Evolutionary conservation across 805 yeast species (phyloP).

Genomic region (Starmerella asiatica): DNA sequence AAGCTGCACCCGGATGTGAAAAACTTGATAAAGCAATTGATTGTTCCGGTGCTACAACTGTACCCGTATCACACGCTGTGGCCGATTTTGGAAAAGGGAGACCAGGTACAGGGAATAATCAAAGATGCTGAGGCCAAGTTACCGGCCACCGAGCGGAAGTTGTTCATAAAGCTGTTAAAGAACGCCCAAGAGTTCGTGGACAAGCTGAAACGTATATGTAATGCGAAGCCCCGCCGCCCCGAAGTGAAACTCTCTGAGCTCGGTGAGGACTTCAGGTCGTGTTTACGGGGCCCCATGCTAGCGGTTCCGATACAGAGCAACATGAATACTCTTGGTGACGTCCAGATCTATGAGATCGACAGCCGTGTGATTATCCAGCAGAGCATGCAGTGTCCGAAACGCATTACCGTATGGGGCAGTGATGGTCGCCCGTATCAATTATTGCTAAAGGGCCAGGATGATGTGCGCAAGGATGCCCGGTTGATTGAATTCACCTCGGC

Average conservation of each 20-base stretch:
- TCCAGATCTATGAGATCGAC: constrained; percentile 46
- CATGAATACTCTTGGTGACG: constrained; percentile 16
- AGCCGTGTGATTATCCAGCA: constrained; percentile 55
- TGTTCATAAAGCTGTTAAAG: not conserved
- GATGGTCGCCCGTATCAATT: constrained; percentile 63
- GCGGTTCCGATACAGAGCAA: constrained; percentile 21
- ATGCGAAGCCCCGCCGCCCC: constrained; percentile 1
- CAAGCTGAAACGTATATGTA: constrained; percentile 8
- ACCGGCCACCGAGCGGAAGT: not conserved
- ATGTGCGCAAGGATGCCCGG: constrained; percentile 88
- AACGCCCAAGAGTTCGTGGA: constrained; percentile 3
- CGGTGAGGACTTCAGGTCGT: constrained; percentile 9
- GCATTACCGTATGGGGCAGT: constrained; percentile 60
- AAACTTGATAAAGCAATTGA: constrained; percentile 42
- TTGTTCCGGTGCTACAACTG: constrained; percentile 41
- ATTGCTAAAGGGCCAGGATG: constrained; percentile 77
- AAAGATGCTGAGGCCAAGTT: constrained; percentile 5
- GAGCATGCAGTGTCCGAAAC: constrained; percentile 80
- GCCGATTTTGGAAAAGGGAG: constrained; percentile 46
- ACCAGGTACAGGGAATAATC: constrained; percentile 1
- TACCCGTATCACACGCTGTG: constrained; percentile 83
- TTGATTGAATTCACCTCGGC: constrained; percentile 83
- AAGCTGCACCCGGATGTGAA: constrained; percentile 58
- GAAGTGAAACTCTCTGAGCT: constrained; percentile 7
- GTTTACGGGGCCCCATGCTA: constrained; percentile 8